These are phyloP conservation scores for Stereum hirsutum DNA, from an alignment of 1,284 basidiomycete genomes.

Conservation along the genomic window DNA sequence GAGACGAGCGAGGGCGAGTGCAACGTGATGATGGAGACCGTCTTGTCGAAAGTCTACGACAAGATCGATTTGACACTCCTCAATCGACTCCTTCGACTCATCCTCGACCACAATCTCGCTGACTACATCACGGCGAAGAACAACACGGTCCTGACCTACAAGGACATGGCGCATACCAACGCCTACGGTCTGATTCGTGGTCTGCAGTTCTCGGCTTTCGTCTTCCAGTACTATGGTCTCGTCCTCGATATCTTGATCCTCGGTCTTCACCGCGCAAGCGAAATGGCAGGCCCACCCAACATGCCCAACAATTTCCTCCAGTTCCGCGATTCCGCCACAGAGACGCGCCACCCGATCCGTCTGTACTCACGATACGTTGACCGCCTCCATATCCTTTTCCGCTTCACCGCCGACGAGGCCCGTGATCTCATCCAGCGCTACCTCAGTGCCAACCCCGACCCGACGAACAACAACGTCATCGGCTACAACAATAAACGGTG, in stretches of 20 bases:
- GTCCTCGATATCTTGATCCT: constrained; percentile 89
- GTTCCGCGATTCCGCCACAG: constrained; percentile 87
- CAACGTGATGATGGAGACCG: constrained; percentile 96
- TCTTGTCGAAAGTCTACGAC: constrained; percentile 92
- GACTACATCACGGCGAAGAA: constrained; percentile 99
- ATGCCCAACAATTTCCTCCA: constrained; percentile 97
- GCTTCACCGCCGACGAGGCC: constrained; percentile 97
- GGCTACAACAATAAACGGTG: constrained; percentile 99
- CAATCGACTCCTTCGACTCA: constrained; percentile 87
- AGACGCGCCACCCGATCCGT: constrained; percentile 90
- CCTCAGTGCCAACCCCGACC: constrained; percentile 94
- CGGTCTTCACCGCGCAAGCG: constrained; percentile 88
- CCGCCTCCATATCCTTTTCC: constrained; percentile 89
- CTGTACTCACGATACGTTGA: constrained; percentile 95
- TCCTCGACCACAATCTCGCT: constrained; percentile 94
- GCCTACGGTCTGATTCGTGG: constrained; percentile 91
- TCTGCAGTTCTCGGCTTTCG: constrained; percentile 92
- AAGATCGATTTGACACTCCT: constrained; percentile 94
- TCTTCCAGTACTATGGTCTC: constrained; percentile 94
- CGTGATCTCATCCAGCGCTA: constrained; percentile 97
- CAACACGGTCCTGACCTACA: constrained; percentile 90
- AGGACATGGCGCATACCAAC: constrained; percentile 91
- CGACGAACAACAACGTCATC: constrained; percentile 98
- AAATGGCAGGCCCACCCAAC: constrained; percentile 94
- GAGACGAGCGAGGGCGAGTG: constrained; percentile 95